Conservation (phyloP, 805 yeast species). For the Starmerella apis region DNA sequence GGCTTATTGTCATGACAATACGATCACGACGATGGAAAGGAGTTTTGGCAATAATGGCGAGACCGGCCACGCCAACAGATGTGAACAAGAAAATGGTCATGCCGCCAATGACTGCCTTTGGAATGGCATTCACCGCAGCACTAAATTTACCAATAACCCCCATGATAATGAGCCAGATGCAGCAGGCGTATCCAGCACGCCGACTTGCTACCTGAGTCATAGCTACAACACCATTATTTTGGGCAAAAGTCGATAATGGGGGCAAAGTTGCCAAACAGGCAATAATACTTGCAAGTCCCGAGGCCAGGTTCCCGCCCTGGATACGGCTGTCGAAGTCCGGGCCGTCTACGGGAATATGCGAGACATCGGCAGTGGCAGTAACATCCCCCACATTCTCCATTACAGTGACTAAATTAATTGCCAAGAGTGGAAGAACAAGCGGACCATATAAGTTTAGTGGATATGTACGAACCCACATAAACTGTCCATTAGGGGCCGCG, state of each 20-base stretch:
- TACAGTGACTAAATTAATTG: slow-evolving; percentile 69
- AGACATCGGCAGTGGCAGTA: slow-evolving; percentile 88
- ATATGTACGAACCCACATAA: slow-evolving; percentile 83
- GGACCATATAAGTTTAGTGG: slow-evolving; percentile 71
- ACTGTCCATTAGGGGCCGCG: slow-evolving; percentile 70
- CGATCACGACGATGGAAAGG: slow-evolving; percentile 62
- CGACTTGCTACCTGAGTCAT: slow-evolving; percentile 86
- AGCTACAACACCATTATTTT: slow-evolving; percentile 88
- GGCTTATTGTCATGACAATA: slow-evolving; percentile 55
- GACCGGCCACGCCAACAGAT: slow-evolving; percentile 66
- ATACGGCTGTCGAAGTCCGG: slow-evolving; percentile 68
- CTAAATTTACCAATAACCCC: slow-evolving; percentile 81
- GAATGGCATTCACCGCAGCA: slow-evolving; percentile 75
- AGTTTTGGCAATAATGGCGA: slow-evolving; percentile 47
- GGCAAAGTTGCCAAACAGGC: slow-evolving; percentile 73
- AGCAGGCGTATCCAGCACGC: slow-evolving; percentile 68
- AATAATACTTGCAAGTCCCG: slow-evolving; percentile 68
- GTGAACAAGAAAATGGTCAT: slow-evolving; percentile 72
- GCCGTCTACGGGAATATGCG: slow-evolving; percentile 76
- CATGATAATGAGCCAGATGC: slow-evolving; percentile 71
- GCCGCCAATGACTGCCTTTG: slow-evolving; percentile 73
- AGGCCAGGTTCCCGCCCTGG: slow-evolving; percentile 88
- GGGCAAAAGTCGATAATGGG: slow-evolving; percentile 90
- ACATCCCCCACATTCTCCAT: slow-evolving; percentile 95
- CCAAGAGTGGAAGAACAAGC: slow-evolving; percentile 71